Evolutionary conservation across 176 grass and related monocot genomes (phyloP), one percentile per base, ranked within the genome.

Genomic region (Oryza longistaminata): DNA sequence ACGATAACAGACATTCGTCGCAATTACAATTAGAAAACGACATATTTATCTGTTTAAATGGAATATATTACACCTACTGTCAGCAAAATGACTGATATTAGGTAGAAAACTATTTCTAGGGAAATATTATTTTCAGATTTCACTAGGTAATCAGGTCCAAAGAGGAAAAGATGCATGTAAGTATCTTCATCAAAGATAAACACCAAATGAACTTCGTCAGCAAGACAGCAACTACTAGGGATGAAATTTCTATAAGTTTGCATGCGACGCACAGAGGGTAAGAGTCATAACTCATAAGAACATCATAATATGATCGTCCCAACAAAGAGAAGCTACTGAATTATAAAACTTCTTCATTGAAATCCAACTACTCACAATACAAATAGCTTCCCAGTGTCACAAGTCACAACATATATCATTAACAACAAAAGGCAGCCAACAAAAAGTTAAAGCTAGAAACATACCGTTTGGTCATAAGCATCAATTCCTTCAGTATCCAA

Each of bases 401-500:
- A 40, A 40, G 39, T 40, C 19, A 65, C 19, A 65, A 44, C 12
- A 42, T 7, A 85, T 22, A 46, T 49, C 66, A 76, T 29, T 62
- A 48, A 79, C 5, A 62, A 37, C 58, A 64, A 62, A 83, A 49
- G 45, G 3, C 15, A 1, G 1, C 62, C 64, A 33, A 49, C 42
- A 39, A 35, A 35, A 66, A 64, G 60, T 64, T 79, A 43, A 74
- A 64, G 58, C 9, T 45, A 80, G 3, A 65, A 31, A 76, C 85
- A 83, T 74, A 98, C 96, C 19, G 96, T 96, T 92, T 99, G 96
- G 66, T 99, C 96, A 80, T 92, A 99, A 77, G 96, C 96, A 94
- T 96, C 96, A 81, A 99, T 99, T 85, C 96, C 96, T 92, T 99
- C 96, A 62, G 88, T 94, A 75, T 99, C 96, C 52, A 99, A 81